Conservation (phyloP, 805 yeast genomes). For the Saturnispora ahearnii region DNA sequence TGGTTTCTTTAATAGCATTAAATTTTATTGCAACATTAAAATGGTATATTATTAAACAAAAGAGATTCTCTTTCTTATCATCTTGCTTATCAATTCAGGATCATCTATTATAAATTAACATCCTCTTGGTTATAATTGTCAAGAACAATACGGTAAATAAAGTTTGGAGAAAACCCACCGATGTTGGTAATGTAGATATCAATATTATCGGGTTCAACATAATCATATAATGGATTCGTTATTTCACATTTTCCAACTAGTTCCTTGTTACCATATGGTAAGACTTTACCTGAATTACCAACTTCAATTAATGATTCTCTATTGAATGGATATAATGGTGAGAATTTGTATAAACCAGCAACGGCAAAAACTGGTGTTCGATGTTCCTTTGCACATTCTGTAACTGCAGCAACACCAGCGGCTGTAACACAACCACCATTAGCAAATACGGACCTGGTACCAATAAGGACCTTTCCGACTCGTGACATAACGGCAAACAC, state of each 20-base stretch:
- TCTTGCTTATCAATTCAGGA: background rate
- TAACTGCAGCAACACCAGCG: conserved; percentile 86
- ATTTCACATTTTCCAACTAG: conserved; percentile 69
- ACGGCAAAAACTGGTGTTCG: conserved; percentile 95
- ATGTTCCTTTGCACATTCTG: conserved; percentile 92
- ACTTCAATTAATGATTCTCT: conserved; percentile 78
- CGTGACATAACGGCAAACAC: conserved; percentile 94
- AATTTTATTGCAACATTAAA: background rate
- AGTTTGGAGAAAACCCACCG: conserved; percentile 95
- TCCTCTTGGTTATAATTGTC: conserved; percentile 90
- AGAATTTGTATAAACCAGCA: conserved; percentile 86
- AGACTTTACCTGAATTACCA: conserved; percentile 86
- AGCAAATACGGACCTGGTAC: conserved; percentile 87
- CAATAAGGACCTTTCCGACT: conserved; percentile 92
- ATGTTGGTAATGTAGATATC: conserved; percentile 91
- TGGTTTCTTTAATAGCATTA: background rate
- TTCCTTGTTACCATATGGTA: conserved; percentile 62
- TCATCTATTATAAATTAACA: conserved; percentile 39
- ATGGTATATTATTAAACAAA: conserved; percentile 4
- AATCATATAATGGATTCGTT: conserved; percentile 83
- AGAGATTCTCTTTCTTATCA: background rate
- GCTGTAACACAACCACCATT: conserved; percentile 91
- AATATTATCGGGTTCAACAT: conserved; percentile 86
- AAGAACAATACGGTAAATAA: conserved; percentile 87
- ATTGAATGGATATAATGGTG: conserved; percentile 88